These are phyloP conservation scores for Vanderwaltozyma verrucispora DNA, from an alignment of 805 yeast species.

Conservation along the genomic window DNA sequence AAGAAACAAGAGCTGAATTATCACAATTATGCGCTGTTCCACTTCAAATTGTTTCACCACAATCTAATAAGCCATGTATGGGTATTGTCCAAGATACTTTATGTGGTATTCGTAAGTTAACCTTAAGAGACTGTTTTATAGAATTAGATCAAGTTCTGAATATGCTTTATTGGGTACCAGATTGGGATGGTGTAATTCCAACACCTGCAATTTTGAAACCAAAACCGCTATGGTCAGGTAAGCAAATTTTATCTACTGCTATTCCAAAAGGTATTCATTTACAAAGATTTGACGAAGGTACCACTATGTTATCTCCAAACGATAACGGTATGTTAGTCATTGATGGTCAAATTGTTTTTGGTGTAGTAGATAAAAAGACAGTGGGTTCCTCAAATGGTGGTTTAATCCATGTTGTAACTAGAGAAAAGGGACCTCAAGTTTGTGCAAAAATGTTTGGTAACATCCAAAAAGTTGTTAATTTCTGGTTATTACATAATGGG, in stretches of 20 bases:
- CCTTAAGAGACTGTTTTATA: conserved; percentile 77
- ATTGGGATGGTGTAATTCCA: conserved; percentile 98
- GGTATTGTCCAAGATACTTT: conserved; percentile 99
- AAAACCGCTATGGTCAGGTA: conserved; percentile 95
- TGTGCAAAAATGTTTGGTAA: conserved; percentile 89
- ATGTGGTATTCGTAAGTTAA: conserved; percentile 95
- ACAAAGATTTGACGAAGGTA: conserved; percentile 87
- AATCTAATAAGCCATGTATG: conserved; percentile 98
- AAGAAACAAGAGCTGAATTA: conserved; percentile 94
- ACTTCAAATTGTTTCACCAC: conserved; percentile 94
- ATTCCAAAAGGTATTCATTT: conserved; percentile 94
- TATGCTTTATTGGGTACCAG: conserved; percentile 94
- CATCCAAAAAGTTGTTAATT: conserved; percentile 90
- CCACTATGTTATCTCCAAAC: conserved; percentile 71
- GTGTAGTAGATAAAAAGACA: conserved; percentile 96
- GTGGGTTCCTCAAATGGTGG: conserved; percentile 99
- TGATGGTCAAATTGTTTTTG: conserved; percentile 94
- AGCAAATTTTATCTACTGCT: conserved; percentile 83
- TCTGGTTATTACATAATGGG: conserved; percentile 93
- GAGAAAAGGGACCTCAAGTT: conserved; percentile 89
- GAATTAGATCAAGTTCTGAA: conserved; percentile 94
- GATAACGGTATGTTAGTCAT: conserved; percentile 94
- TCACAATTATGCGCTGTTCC: conserved; percentile 96
- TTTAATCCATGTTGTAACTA: conserved; percentile 89
- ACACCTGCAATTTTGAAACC: conserved; percentile 92